phyloP scores from a whole-genome alignment of 2,329 filamentous ascomycete genomes.

The Didymella keratinophila region DNA sequence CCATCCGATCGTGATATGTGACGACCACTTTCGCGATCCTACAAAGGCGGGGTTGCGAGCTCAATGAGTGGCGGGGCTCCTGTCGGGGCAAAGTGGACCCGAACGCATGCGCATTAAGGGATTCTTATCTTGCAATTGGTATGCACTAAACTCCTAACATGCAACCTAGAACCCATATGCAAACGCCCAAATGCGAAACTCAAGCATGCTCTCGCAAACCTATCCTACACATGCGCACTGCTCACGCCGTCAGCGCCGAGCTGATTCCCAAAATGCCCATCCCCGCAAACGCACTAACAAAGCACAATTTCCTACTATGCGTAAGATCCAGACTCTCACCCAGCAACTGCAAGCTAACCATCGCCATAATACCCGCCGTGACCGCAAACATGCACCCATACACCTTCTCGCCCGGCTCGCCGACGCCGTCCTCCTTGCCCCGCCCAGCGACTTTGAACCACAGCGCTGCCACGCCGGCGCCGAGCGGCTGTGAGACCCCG shows the following conservation, averaged over 20 bases:
- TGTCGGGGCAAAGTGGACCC: not conserved
- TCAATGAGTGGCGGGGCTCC: not conserved
- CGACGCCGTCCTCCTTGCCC: constrained; percentile 53
- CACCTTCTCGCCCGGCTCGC: constrained; percentile 62
- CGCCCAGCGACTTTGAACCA: constrained; percentile 80
- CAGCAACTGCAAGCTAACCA: constrained; percentile 88
- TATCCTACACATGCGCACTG: not conserved
- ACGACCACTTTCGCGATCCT: no score
- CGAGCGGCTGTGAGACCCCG: constrained; percentile 84
- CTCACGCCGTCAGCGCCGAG: constrained; percentile 77
- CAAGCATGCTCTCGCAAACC: not conserved
- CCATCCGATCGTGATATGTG: no score
- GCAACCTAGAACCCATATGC: not conserved
- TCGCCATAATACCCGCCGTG: constrained; percentile 95
- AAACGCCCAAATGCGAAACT: not conserved
- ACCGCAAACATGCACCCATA: constrained; percentile 87
- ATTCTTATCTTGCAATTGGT: not conserved
- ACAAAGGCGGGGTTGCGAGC: not conserved
- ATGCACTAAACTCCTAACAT: not conserved
- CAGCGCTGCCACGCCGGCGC: constrained; percentile 81
- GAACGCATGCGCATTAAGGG: not conserved
- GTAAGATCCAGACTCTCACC: constrained; percentile 84
- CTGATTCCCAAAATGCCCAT: constrained; percentile 89
- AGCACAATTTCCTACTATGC: constrained; percentile 78
- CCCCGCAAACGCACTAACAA: constrained; percentile 80